Percentiles rank a stretch among this genome's conserved stretches.
These are phyloP conservation scores for Ceratobasidium sp. DNA, from an alignment of 1,284 basidiomycete genomes.

Conservation along the genomic window DNA sequence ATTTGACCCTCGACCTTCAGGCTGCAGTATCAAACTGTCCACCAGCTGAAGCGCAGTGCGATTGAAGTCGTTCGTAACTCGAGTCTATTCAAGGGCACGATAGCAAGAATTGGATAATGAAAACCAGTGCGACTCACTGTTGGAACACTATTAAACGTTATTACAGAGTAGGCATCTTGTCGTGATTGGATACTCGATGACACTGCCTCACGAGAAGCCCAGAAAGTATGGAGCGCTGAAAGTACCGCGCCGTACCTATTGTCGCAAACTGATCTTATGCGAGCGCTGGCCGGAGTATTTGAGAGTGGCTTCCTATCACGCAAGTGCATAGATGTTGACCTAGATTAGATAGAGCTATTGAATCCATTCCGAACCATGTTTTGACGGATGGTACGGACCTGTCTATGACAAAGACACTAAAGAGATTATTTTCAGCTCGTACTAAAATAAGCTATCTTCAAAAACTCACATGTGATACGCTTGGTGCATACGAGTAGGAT, in stretches of 20 bases:
- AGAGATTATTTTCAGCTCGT: constrained; percentile 51
- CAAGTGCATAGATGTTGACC: constrained; percentile 61
- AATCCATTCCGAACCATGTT: too few species aligned
- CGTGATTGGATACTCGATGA: constrained; percentile 62
- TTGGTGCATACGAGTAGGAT: constrained; percentile 61
- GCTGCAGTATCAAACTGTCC: constrained; percentile 51
- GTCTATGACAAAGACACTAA: constrained; percentile 64
- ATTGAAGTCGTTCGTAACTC: constrained; percentile 56
- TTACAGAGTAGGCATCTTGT: constrained; percentile 66
- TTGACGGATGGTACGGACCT: constrained; percentile 48
- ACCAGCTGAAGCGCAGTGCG: constrained; percentile 60
- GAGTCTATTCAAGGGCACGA: constrained; percentile 39
- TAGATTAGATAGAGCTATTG: neutral
- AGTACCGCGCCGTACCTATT: constrained; percentile 66
- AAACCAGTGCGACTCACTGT: constrained; percentile 37
- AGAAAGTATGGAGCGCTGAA: constrained; percentile 62
- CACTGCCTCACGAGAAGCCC: constrained; percentile 59
- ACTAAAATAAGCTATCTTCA: constrained; percentile 57
- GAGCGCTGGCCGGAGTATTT: constrained; percentile 52
- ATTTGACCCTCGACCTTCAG: constrained; percentile 56
- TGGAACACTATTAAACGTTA: constrained; percentile 54
- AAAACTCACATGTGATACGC: constrained; percentile 60
- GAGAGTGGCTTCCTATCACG: constrained; percentile 56
- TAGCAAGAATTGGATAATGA: constrained; percentile 44
- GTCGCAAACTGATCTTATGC: constrained; percentile 52